Percentiles rank a stretch among this genome's conserved stretches.
These are phyloP conservation scores for Solanum tacnaense DNA, from an alignment of 257 asterid species.

Conservation along the genomic window DNA sequence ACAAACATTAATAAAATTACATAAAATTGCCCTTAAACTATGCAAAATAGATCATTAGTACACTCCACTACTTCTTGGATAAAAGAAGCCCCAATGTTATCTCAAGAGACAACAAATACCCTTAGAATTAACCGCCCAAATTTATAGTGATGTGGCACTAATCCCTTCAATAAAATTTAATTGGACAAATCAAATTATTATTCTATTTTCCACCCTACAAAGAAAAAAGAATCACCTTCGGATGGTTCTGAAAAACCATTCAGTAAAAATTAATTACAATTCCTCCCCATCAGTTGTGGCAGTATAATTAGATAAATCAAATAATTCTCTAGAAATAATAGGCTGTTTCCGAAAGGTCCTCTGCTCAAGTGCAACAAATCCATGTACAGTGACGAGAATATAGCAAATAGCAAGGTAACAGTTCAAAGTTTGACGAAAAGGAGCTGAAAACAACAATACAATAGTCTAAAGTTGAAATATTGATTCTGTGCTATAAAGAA, in stretches of 20 bases:
- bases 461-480: neutral
- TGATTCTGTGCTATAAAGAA: neutral
- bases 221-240: too few species aligned
- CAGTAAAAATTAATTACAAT: neutral
- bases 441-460: neutral
- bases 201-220: too few species aligned
- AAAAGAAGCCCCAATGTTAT: accelerated
- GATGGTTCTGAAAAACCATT: too few species aligned
- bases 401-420: neutral
- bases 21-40: too few species aligned
- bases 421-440: neutral
- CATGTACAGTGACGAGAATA: neutral
- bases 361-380: neutral
- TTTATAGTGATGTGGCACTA: neutral
- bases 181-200: too few species aligned
- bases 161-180: too few species aligned
- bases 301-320: neutral
- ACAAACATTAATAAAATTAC: too few species aligned
- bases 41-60: too few species aligned
- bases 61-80: too few species aligned
- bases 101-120: neutral
- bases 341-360: neutral
- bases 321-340: neutral
- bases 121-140: neutral
- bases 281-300: neutral